Conservation (phyloP, 306 rosid genomes). For the Dalbergia cochinchinensis region DNA sequence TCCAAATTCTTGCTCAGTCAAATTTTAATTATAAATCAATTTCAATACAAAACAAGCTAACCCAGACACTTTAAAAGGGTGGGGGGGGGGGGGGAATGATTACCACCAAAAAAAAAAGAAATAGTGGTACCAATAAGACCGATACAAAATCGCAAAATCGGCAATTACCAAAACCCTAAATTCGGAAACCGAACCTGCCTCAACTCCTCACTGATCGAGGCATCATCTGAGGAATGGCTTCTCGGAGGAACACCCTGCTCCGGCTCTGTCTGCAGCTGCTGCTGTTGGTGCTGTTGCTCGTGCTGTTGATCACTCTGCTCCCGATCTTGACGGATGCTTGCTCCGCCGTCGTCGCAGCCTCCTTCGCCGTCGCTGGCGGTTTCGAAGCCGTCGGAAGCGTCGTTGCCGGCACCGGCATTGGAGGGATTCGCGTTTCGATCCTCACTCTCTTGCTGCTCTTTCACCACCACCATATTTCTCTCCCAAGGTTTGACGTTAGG, state of each 20-base stretch:
- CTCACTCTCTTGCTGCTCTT: conserved; percentile 21
- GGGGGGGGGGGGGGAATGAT: not conserved
- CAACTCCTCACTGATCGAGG: conserved; percentile 42
- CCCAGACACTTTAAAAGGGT: not conserved
- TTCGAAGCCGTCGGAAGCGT: conserved; percentile 55
- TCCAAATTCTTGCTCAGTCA: not conserved
- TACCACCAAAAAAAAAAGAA: not conserved
- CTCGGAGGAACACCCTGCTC: conserved; percentile 32
- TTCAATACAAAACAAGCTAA: not conserved
- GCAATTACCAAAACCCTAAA: conserved; percentile 26
- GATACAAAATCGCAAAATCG: not conserved
- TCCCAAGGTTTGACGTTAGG: conserved; percentile 20
- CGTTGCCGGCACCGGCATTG: conserved; percentile 14
- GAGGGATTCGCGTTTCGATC: conserved; percentile 33
- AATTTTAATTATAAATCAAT: not conserved
- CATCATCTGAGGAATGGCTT: conserved; percentile 37
- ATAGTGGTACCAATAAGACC: not conserved
- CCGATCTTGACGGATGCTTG: not conserved
- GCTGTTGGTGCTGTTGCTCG: not conserved
- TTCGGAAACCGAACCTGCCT: conserved; percentile 34
- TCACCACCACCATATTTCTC: conserved; percentile 46
- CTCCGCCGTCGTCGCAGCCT: conserved; percentile 20
- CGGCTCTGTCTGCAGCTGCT: conserved; percentile 11
- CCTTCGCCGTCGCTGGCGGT: conserved; percentile 50
- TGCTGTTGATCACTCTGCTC: not conserved